phyloP scores from a whole-genome alignment of 2,329 filamentous ascomycete genomes.

The Macrophomina tecta region DNA sequence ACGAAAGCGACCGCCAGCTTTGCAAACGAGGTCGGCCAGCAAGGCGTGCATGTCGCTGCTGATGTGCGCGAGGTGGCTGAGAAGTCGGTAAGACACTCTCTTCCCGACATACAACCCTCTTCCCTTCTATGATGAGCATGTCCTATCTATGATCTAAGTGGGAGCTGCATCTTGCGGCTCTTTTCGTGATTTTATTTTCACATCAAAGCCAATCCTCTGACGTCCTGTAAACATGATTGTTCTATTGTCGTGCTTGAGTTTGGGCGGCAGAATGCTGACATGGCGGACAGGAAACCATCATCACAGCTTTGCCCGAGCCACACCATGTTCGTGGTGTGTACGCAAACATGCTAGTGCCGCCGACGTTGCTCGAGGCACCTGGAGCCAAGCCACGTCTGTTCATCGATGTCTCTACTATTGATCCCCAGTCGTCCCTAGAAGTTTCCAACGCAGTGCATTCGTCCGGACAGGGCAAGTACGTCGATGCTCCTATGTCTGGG shows the following conservation, averaged over 20 bases:
- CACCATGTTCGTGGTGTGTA: constrained; percentile 59
- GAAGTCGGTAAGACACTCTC: constrained; percentile 63
- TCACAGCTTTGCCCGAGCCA: constrained; percentile 63
- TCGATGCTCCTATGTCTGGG: constrained; percentile 96
- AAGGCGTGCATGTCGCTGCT: constrained; percentile 61
- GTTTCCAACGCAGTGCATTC: constrained; percentile 74
- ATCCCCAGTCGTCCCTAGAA: constrained; percentile 80
- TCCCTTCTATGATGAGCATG: constrained; percentile 57
- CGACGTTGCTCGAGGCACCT: constrained; percentile 56
- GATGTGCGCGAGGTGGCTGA: constrained; percentile 68
- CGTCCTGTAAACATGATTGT: neutral
- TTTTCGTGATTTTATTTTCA: constrained; percentile 31
- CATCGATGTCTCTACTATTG: constrained; percentile 97
- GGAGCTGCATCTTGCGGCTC: constrained; percentile 61
- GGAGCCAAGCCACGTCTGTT: constrained; percentile 72
- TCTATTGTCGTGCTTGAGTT: constrained; percentile 28
- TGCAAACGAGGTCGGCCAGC: constrained; percentile 58
- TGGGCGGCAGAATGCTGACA: constrained; percentile 18
- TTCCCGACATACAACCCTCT: constrained; percentile 12
- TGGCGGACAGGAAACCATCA: constrained; percentile 52
- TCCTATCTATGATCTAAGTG: constrained; percentile 76
- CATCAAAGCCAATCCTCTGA: constrained; percentile 29
- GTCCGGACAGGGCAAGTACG: constrained; percentile 74
- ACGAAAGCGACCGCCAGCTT: constrained; percentile 62
- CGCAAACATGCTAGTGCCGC: constrained; percentile 70